Evolutionary conservation across 2,329 filamentous ascomycete genomes (phyloP).

Genomic region (Calycina herbarum): DNA sequence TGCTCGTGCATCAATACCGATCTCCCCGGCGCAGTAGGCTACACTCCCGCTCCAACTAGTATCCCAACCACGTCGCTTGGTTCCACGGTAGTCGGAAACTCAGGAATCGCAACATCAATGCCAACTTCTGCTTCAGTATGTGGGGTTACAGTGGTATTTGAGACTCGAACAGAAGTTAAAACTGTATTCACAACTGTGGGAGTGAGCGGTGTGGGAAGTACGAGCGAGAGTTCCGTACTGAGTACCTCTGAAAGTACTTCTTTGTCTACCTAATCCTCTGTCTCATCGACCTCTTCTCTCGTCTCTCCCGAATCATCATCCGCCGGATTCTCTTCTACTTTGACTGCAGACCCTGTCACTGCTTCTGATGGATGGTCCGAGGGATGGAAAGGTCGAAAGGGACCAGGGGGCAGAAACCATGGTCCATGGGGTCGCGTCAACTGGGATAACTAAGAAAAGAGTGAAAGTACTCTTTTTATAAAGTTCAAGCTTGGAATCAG

Average conservation of each 20-base stretch:
- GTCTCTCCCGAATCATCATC: not conserved
- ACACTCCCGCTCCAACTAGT: slow-evolving; percentile 2
- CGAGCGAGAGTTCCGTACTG: not conserved
- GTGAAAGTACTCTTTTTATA: too few relatives aligned
- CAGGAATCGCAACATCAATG: not conserved
- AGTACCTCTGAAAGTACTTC: not conserved
- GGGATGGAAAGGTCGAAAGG: not conserved
- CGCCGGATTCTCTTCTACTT: not conserved
- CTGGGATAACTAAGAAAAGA: not conserved
- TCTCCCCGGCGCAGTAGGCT: not conserved
- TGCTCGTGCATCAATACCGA: slow-evolving; percentile 13
- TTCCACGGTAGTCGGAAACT: not conserved
- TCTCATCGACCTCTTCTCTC: not conserved
- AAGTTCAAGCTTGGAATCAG: too few relatives aligned
- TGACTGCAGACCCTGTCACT: too few relatives aligned
- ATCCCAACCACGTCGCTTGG: slow-evolving; percentile 3
- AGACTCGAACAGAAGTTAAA: not conserved
- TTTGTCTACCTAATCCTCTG: not conserved
- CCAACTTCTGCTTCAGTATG: not conserved
- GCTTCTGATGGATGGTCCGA: not conserved
- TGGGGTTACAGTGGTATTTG: not conserved
- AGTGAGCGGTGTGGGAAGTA: not conserved
- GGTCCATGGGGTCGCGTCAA: not conserved
- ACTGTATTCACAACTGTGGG: not conserved
- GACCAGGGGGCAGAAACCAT: not conserved